A percentile compares a stretch with the other conserved stretches of the same genome.
Evolutionary conservation across 345 rosid species (phyloP).

Genomic region (Luvunga scandens): DNA sequence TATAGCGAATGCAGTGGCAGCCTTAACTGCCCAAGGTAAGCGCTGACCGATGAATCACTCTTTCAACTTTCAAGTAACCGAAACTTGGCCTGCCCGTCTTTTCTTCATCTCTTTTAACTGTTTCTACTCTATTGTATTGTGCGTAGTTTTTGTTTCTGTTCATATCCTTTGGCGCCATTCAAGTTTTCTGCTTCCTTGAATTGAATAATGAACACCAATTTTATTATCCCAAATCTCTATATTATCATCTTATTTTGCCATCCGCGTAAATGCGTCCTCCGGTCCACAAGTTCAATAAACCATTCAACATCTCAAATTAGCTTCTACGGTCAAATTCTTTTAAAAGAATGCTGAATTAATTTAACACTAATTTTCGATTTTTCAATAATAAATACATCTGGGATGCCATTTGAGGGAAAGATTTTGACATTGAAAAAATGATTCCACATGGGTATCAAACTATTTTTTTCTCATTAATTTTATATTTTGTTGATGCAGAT

Average conservation of each 20-base stretch:
- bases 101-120: neutral
- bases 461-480: neutral
- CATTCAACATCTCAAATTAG: neutral
- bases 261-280: too few relatives aligned
- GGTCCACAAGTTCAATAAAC: too few relatives aligned
- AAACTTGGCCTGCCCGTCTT: neutral
- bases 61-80: neutral
- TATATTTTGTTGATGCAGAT: neutral
- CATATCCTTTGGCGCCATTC: neutral
- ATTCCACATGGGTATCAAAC: neutral
- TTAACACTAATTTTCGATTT: neutral
- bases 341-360: neutral
- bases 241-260: too few relatives aligned
- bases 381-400: neutral
- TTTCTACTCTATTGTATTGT: neutral
- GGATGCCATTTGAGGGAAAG: neutral
- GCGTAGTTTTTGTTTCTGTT: neutral
- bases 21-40: constrained; percentile 12
- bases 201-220: neutral
- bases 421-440: neutral
- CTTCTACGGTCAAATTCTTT: neutral
- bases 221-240: neutral
- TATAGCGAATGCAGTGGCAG: neutral
- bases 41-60: neutral
- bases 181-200: neutral